phyloP scores from a whole-genome alignment of 345 rosid species.

The Gossypium sturtianum region DNA sequence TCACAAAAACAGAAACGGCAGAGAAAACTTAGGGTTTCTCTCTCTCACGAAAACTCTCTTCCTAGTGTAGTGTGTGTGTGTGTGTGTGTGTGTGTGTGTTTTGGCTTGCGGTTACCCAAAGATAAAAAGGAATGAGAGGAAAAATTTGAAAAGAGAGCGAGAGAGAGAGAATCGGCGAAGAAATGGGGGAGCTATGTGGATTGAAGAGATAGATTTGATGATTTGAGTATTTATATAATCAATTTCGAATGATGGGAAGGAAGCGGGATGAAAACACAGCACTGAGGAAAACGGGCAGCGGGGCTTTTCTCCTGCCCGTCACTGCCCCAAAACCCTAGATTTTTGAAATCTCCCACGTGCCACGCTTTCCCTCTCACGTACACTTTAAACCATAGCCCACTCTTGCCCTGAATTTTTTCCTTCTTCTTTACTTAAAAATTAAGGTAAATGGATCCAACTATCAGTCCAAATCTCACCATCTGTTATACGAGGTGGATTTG shows the following conservation, averaged over 20 bases:
- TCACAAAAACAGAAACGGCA: not conserved
- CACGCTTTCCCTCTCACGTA: constrained; percentile 1
- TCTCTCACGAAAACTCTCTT: not conserved
- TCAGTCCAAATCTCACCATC: too few species aligned
- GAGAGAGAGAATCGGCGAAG: constrained; percentile 3
- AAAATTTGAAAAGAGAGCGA: not conserved
- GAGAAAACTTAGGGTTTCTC: constrained; percentile 27
- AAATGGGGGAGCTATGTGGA: not conserved
- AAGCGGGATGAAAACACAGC: constrained; percentile 42
- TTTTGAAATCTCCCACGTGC: constrained; percentile 33
- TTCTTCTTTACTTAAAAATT: too few species aligned
- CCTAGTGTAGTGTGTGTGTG: not conserved
- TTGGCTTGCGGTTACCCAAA: not conserved
- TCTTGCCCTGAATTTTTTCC: not conserved
- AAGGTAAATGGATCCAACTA: too few species aligned
- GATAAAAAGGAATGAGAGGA: constrained; percentile 7
- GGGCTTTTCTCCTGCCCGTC: constrained; percentile 19
- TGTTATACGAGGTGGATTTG: too few species aligned
- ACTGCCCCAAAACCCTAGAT: constrained; percentile 33
- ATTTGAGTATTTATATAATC: not conserved
- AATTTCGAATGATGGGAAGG: constrained; percentile 54
- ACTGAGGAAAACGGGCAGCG: constrained; percentile 15
- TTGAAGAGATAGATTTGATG: not conserved
- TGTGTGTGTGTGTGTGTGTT: not conserved
- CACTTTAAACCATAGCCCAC: not conserved